phyloP scores from a whole-genome alignment of 2,329 filamentous ascomycete genomes.

The Acarospora socialis region DNA sequence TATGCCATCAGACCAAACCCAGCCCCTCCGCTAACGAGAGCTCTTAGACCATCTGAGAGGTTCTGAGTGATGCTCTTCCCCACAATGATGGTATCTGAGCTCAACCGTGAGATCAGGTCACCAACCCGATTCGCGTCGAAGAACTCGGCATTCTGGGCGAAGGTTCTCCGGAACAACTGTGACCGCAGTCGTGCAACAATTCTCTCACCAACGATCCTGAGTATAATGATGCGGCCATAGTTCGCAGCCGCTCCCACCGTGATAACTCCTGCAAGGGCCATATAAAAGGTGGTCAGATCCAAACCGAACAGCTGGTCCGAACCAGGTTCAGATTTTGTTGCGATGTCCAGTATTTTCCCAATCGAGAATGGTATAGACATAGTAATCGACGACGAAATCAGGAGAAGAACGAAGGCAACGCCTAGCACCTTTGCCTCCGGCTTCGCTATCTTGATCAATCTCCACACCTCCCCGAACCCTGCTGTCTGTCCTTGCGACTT shows the following conservation, averaged over 20 bases:
- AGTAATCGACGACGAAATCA: conserved; percentile 82
- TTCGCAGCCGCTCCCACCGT: conserved; percentile 78
- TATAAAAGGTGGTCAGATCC: conserved; percentile 75
- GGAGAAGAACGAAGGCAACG: conserved; percentile 67
- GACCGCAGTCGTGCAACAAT: conserved; percentile 84
- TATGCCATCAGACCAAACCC: conserved; percentile 93
- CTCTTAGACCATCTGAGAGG: conserved; percentile 83
- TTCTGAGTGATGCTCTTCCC: conserved; percentile 98
- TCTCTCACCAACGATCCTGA: conserved; percentile 86
- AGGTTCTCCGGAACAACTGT: conserved; percentile 79
- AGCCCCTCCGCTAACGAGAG: conserved; percentile 76
- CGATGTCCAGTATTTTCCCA: conserved; percentile 84
- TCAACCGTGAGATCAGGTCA: conserved; percentile 86
- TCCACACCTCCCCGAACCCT: conserved; percentile 63
- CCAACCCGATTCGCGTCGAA: conserved; percentile 96
- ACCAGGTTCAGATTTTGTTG: conserved; percentile 56
- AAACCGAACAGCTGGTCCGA: conserved; percentile 63
- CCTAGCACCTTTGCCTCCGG: conserved; percentile 69
- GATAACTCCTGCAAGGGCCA: conserved; percentile 60
- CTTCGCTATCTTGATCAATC: conserved; percentile 74
- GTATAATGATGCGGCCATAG: conserved; percentile 82
- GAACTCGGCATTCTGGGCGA: conserved; percentile 96
- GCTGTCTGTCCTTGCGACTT: conserved; percentile 36
- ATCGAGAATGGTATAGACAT: conserved; percentile 97
- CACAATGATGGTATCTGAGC: conserved; percentile 93